These are phyloP conservation scores for Suillus brevipes DNA, from an alignment of 768 basidiomycete genomes.

Conservation along the genomic window DNA sequence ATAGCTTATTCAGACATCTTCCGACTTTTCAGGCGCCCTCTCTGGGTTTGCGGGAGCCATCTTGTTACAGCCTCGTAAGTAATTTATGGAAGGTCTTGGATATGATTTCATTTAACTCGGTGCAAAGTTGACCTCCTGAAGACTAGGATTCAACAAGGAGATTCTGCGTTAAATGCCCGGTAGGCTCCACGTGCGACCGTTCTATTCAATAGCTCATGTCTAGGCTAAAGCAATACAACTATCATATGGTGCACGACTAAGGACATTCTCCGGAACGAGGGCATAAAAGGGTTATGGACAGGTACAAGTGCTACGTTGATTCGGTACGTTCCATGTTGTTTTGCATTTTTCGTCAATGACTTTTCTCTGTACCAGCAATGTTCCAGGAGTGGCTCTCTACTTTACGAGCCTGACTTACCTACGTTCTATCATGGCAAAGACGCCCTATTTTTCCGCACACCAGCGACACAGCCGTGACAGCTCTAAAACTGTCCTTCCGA, in stretches of 20 bases:
- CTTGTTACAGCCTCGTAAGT: constrained; percentile 74
- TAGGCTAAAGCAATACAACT: constrained; percentile 32
- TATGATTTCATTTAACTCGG: neutral
- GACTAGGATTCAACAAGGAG: constrained; percentile 87
- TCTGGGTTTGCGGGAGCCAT: constrained; percentile 79
- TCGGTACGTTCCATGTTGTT: constrained; percentile 43
- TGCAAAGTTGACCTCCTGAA: constrained; percentile 81
- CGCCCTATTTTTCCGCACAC: constrained; percentile 61
- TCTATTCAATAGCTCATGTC: neutral
- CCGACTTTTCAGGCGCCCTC: constrained; percentile 54
- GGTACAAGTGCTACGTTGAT: constrained; percentile 81
- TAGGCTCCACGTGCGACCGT: constrained; percentile 23
- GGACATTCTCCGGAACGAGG: constrained; percentile 62
- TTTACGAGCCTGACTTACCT: constrained; percentile 85
- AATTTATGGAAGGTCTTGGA: neutral
- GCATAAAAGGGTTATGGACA: constrained; percentile 78
- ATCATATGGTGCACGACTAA: constrained; percentile 52
- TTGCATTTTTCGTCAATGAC: neutral
- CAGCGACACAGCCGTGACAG: constrained; percentile 18
- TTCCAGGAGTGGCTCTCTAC: constrained; percentile 92
- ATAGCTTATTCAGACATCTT: neutral
- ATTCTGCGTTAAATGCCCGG: constrained; percentile 44
- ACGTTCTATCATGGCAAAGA: constrained; percentile 71
- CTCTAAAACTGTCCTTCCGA: constrained; percentile 60
- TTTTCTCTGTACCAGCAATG: constrained; percentile 55